phyloP scores from a whole-genome alignment of 768 basidiomycete species.

The Peribolospora kevripleyi region DNA sequence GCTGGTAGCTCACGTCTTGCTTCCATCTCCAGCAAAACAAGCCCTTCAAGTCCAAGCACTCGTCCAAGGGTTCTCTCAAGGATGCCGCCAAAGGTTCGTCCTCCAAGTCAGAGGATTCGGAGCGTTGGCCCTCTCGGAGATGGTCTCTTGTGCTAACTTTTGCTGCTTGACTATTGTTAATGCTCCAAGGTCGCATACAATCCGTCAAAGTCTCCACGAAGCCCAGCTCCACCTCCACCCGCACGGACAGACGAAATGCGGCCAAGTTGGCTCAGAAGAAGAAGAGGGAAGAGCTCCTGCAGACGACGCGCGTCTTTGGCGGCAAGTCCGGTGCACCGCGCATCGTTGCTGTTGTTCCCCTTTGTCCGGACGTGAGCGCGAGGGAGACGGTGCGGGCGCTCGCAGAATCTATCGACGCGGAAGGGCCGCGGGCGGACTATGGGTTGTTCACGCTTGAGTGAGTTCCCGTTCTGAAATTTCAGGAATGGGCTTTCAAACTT shows the following conservation, averaged over 20 bases:
- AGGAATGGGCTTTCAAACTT: background rate
- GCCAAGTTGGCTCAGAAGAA: constrained; percentile 57
- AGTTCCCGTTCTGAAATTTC: background rate
- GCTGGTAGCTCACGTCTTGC: background rate
- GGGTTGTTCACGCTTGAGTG: constrained; percentile 2
- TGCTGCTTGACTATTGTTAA: constrained; percentile 12
- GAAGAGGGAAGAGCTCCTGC: constrained; percentile 43
- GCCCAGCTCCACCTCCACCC: constrained; percentile 1
- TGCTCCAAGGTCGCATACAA: constrained; percentile 19
- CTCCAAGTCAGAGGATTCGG: background rate
- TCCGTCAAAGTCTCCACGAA: constrained; percentile 24
- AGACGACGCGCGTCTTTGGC: constrained; percentile 50
- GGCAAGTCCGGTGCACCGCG: constrained; percentile 37
- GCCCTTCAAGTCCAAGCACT: constrained; percentile 53
- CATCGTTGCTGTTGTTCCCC: constrained; percentile 65
- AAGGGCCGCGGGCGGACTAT: constrained; percentile 23
- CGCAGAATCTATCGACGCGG: constrained; percentile 33
- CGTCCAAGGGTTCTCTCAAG: constrained; percentile 60
- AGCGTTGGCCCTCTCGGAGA: no score
- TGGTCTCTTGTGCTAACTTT: constrained; percentile 1
- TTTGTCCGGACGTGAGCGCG: constrained; percentile 41
- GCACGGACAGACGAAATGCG: constrained; percentile 41
- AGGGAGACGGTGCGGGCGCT: constrained; percentile 32
- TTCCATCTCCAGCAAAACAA: constrained; percentile 47
- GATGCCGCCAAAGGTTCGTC: constrained; percentile 46